A percentile compares a stretch with the other conserved stretches of the same genome.
phyloP scores from a whole-genome alignment of 2,329 filamentous ascomycete species.

The Sclerotinia borealis region DNA sequence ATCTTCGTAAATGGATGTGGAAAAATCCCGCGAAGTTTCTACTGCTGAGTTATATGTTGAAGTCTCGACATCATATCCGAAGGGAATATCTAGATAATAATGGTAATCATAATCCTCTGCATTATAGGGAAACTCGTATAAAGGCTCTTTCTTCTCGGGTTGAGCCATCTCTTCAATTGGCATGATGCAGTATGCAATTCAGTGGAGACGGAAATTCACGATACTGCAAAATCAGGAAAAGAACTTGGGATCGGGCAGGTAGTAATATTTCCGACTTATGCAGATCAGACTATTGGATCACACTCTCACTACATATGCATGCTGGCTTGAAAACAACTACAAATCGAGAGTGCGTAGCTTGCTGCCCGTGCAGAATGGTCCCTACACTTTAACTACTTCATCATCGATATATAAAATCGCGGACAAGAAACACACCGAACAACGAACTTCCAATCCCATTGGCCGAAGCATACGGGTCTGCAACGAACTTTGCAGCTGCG shows the following conservation, averaged over 20 bases:
- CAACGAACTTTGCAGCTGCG: neutral
- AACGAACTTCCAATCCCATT: neutral
- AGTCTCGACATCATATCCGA: slow-evolving; percentile 1
- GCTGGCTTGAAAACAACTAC: neutral
- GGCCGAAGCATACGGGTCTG: neutral
- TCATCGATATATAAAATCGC: neutral
- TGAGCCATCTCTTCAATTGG: neutral
- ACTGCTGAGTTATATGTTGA: slow-evolving; percentile 4
- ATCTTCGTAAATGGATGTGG: neutral
- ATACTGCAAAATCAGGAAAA: neutral
- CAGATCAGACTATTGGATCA: neutral
- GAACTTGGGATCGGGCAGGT: neutral
- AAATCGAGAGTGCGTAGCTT: neutral
- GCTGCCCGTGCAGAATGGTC: slow-evolving; percentile 1
- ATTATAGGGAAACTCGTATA: slow-evolving; percentile 2
- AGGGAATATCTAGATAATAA: slow-evolving; percentile 3
- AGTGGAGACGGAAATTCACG: neutral
- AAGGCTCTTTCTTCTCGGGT: neutral
- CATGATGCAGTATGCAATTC: neutral
- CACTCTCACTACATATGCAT: neutral
- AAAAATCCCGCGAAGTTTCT: neutral
- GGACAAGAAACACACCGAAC: neutral
- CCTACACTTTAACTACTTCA: neutral
- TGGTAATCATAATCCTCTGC: slow-evolving; percentile 2
- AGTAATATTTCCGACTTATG: neutral